These are phyloP conservation scores for Ceratobasidium sp. DNA, from an alignment of 1,284 basidiomycete genomes.

Conservation along the genomic window DNA sequence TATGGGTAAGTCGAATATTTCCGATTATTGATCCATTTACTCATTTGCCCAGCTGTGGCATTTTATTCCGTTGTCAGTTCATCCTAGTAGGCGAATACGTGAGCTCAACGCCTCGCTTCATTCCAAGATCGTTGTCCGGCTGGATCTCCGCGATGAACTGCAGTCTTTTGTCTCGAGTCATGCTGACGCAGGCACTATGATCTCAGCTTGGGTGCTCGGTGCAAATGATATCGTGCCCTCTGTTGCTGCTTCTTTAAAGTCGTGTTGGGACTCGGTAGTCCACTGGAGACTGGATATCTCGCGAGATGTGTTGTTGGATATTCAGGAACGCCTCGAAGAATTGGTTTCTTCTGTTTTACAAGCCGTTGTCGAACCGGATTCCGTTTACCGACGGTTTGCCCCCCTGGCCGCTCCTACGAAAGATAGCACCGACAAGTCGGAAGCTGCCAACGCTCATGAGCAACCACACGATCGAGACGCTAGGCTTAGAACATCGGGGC, in stretches of 20 bases:
- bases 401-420: constrained; percentile 14
- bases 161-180: constrained; percentile 62
- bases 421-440: constrained; percentile 52
- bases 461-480: constrained; percentile 65
- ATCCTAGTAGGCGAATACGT: constrained; percentile 81
- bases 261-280: constrained; percentile 63
- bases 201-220: constrained; percentile 83
- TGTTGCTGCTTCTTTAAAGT: constrained; percentile 61
- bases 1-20: constrained; percentile 77
- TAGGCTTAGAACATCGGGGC: constrained; percentile 72
- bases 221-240: constrained; percentile 75
- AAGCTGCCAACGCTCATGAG: constrained; percentile 69
- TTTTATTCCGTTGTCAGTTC: constrained; percentile 79
- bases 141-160: constrained; percentile 62
- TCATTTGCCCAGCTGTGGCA: constrained; percentile 75
- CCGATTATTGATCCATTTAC: constrained; percentile 12
- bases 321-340: constrained; percentile 47
- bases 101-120: constrained; percentile 75
- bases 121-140: constrained; percentile 66
- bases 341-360: constrained; percentile 59
- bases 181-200: constrained; percentile 69
- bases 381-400: constrained; percentile 34
- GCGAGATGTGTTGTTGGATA: constrained; percentile 42
- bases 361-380: constrained; percentile 67
- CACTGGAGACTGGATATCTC: constrained; percentile 34